A percentile compares a stretch with the other conserved stretches of the same genome.
Evolutionary conservation across 352 stramenopile genomes (phyloP).

Genomic region (Globisporangium splendens): DNA sequence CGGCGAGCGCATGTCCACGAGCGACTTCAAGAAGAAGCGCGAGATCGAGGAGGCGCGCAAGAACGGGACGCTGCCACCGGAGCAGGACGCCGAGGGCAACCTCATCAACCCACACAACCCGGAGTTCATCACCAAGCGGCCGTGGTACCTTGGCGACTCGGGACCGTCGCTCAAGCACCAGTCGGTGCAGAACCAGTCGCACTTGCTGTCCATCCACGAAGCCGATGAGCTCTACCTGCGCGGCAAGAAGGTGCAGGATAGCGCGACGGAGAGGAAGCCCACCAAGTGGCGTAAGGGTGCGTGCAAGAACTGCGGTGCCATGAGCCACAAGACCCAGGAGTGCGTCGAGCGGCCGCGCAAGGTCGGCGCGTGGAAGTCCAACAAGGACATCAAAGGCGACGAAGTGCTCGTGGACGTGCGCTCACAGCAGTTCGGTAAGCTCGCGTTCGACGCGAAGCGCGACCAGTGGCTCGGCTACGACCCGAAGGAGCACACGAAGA

Average conservation of each 20-base stretch:
- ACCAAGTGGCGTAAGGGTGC: constrained; percentile 87
- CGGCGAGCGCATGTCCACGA: constrained; percentile 67
- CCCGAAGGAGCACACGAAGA: constrained; percentile 74
- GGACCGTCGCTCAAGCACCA: constrained; percentile 95
- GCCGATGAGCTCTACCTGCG: constrained; percentile 78
- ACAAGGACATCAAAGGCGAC: constrained; percentile 84
- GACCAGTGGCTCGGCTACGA: constrained; percentile 97
- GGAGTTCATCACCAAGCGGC: constrained; percentile 98
- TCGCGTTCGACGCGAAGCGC: constrained; percentile 97
- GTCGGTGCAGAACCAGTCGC: constrained; percentile 88
- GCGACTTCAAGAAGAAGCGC: constrained; percentile 86
- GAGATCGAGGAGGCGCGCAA: constrained; percentile 89
- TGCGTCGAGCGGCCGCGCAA: constrained; percentile 93
- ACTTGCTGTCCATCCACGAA: constrained; percentile 88
- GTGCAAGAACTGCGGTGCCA: constrained; percentile 94
- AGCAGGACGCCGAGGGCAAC: constrained; percentile 89
- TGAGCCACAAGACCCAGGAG: constrained; percentile 90
- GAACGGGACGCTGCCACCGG: constrained; percentile 81
- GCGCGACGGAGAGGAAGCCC: constrained; percentile 14
- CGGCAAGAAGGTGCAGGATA: constrained; percentile 21
- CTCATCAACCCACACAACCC: constrained; percentile 99
- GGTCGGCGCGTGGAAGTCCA: constrained; percentile 91
- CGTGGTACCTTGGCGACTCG: constrained; percentile 97
- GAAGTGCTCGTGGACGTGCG: constrained; percentile 84
- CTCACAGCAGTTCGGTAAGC: constrained; percentile 88